Evolutionary conservation across 2,329 filamentous ascomycete genomes (phyloP), one percentile per base, ranked within the genome.

Genomic region (Coniochaeta prunicola): DNA sequence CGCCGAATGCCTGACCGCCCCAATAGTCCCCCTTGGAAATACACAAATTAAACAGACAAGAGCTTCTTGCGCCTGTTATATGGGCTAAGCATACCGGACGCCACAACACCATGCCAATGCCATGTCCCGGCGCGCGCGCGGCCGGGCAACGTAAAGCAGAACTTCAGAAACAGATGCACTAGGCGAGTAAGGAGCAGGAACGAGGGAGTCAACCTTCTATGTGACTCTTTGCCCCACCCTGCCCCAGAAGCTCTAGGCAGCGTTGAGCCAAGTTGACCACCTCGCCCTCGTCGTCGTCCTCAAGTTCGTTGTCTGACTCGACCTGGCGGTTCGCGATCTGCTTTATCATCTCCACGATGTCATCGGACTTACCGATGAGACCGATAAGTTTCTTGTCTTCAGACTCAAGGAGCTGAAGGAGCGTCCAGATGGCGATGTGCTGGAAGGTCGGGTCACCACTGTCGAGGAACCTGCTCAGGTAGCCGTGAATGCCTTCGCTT

Each of bases 341-440:
- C 72, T 90, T 91, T 62, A 97, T 94, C 82, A 96, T 92, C 62
- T 91, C 85, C 59, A 97, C 90, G 64, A 99, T 89, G 64, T 96
- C 91, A 63, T 93, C 90, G 1, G 92, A 92, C 69, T 93, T 90
- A 66, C 90, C 87, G 65, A 99, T 97, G 55, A 91, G 85, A 56
- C 87, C 87, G 63, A 97, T 89, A n/a, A 99, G 80, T 58, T 86
- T 88, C 74, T 90, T 87, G 70, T 99, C 93, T 71, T 96, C 92
- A 0, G 93, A 97, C 74, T 99, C 94, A 56, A 99, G 87, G 4
- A 99, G 83, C 71, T 99, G 94, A 3, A 99, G 83, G 54, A 99
- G 77, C 1, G 94, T 99, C 94, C 94, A 99, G 63, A 97, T 96
- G 56, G 94, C 94, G 69, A 99, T 99, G 71, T 99, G 94, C 74